Percentiles rank a stretch among this genome's conserved stretches.
phyloP scores from a whole-genome alignment of 1,139 yeast genomes.

The Geotrichum histeridarum region DNA sequence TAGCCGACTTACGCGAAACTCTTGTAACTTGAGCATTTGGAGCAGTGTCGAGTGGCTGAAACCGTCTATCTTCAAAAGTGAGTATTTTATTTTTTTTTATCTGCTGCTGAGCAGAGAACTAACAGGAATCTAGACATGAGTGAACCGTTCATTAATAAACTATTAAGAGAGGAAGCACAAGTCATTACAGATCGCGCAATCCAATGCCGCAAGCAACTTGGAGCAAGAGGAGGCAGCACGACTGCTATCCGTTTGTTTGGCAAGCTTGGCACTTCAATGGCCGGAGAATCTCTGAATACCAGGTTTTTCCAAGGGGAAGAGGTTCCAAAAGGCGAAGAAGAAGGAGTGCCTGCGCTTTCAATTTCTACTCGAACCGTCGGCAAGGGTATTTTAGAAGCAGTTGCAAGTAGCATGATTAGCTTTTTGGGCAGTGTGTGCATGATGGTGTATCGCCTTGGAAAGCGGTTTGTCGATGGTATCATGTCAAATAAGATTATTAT shows the following conservation, averaged over 20 bases:
- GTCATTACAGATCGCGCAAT: constrained; percentile 25
- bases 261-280: constrained; percentile 40
- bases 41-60: constrained; percentile 38
- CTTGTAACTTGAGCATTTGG: constrained; percentile 49
- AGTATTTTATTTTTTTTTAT: background rate
- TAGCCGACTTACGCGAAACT: constrained; percentile 45
- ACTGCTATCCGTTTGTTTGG: constrained; percentile 69
- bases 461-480: background rate
- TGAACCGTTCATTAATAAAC: constrained; percentile 28
- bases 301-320: background rate
- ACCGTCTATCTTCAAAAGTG: constrained; percentile 25
- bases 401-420: constrained; percentile 7
- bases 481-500: constrained; percentile 23
- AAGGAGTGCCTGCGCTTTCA: background rate
- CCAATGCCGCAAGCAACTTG: constrained; percentile 37
- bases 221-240: constrained; percentile 57
- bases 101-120: background rate
- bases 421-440: constrained; percentile 5
- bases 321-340: background rate
- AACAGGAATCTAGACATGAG: constrained; percentile 21
- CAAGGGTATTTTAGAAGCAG: constrained; percentile 5
- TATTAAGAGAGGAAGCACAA: constrained; percentile 31
- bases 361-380: constrained; percentile 3
- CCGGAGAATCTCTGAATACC: background rate
- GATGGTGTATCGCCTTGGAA: background rate